These are phyloP conservation scores for Torulaspora delbrueckii DNA, from an alignment of 805 yeast genomes.

Conservation along the genomic window DNA sequence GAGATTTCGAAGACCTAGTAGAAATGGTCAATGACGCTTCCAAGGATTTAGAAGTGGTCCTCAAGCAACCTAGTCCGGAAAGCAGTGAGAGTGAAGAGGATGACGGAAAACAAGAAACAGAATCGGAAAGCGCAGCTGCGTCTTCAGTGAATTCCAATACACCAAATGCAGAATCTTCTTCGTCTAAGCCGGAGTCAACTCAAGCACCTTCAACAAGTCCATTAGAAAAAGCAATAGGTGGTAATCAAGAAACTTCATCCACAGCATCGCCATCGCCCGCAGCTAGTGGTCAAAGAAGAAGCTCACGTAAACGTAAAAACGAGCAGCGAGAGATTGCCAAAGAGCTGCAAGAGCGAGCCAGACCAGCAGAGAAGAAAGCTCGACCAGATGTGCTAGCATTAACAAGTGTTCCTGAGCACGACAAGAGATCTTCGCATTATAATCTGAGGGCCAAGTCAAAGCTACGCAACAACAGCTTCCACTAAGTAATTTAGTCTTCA, in stretches of 20 bases:
- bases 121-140: background rate
- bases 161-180: slow-evolving; percentile 1
- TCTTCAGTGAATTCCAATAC: background rate
- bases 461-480: slow-evolving; percentile 14
- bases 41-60: slow-evolving; percentile 25
- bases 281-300: slow-evolving; percentile 2
- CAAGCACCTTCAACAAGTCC: background rate
- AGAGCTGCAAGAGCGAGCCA: slow-evolving; percentile 18
- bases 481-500: background rate
- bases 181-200: slow-evolving; percentile 2
- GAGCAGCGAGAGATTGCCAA: slow-evolving; percentile 10
- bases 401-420: slow-evolving; percentile 24
- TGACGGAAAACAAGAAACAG: background rate
- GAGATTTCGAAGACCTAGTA: slow-evolving; percentile 28
- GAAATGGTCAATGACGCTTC: slow-evolving; percentile 30
- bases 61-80: slow-evolving; percentile 16
- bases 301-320: slow-evolving; percentile 14
- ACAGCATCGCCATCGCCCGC: slow-evolving; percentile 2
- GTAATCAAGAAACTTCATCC: background rate
- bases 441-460: slow-evolving; percentile 34
- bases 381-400: slow-evolving; percentile 25
- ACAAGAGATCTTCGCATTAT: slow-evolving; percentile 31
- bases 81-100: slow-evolving; percentile 11
- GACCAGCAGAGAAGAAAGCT: slow-evolving; percentile 29
- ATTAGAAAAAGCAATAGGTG: background rate